A percentile compares a stretch with the other conserved stretches of the same genome.
phyloP scores from a whole-genome alignment of 2,329 filamentous ascomycete genomes.

The Penicillium sp. region DNA sequence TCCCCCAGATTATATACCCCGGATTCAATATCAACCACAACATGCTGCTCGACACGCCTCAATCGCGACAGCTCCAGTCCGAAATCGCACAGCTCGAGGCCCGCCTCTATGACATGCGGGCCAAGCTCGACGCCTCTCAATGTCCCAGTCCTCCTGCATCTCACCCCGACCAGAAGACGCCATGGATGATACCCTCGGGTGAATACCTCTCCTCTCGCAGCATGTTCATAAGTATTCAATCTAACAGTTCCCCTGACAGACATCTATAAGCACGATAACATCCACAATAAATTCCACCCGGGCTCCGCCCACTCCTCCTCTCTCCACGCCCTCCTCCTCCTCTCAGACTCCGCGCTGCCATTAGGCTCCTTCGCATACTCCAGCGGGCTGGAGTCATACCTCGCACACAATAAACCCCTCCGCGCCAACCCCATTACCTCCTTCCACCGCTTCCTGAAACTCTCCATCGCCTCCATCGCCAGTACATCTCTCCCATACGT shows the following conservation, averaged over 20 bases:
- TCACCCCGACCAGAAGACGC: constrained; percentile 9
- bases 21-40: neutral
- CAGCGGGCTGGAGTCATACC: constrained; percentile 64
- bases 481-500: constrained; percentile 63
- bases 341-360: constrained; percentile 65
- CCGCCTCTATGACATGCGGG: constrained; percentile 49
- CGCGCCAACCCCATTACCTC: constrained; percentile 39
- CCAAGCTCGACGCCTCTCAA: constrained; percentile 37
- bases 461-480: constrained; percentile 60
- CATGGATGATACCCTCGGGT: constrained; percentile 15
- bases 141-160: constrained; percentile 21
- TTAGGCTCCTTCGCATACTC: constrained; percentile 68
- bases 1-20: constrained; percentile 1
- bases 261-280: neutral
- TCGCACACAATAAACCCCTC: constrained; percentile 56
- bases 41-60: constrained; percentile 25
- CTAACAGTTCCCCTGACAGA: neutral
- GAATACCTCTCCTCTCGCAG: neutral
- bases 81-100: constrained; percentile 52
- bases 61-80: constrained; percentile 30
- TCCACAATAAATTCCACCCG: constrained; percentile 10
- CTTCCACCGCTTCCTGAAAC: constrained; percentile 58
- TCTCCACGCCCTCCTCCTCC: constrained; percentile 59
- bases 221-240: neutral
- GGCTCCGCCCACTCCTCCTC: constrained; percentile 17